These are phyloP conservation scores for Alternaria sp. DNA, from an alignment of 2,329 filamentous ascomycete genomes.

Conservation along the genomic window DNA sequence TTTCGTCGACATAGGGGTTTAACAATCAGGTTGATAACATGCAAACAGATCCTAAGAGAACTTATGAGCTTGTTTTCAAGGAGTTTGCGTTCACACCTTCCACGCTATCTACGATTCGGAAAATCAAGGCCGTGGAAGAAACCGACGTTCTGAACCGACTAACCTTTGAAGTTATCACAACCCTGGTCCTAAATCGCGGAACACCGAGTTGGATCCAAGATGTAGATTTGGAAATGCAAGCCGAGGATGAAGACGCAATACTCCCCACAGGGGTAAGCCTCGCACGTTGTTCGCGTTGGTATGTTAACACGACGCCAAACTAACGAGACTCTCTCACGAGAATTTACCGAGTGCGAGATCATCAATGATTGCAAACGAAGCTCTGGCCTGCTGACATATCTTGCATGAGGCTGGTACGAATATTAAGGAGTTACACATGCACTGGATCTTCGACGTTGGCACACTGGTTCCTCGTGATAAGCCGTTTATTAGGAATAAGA, in stretches of 20 bases:
- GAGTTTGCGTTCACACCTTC: background rate
- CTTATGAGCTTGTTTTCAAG: background rate
- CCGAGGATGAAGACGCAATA: background rate
- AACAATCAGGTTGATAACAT: background rate
- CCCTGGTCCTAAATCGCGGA: background rate
- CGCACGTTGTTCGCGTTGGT: background rate
- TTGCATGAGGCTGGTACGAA: background rate
- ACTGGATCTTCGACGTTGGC: background rate
- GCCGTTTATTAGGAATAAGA: background rate
- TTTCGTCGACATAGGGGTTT: background rate
- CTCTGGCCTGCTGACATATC: background rate
- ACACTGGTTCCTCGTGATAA: background rate
- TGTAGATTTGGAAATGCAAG: background rate
- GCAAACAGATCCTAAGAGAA: background rate
- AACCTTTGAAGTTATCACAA: background rate
- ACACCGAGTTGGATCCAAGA: background rate
- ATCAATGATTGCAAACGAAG: too few species aligned
- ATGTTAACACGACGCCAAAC: background rate
- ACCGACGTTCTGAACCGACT: background rate
- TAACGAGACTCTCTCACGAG: background rate
- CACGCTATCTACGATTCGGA: background rate
- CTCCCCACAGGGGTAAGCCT: background rate
- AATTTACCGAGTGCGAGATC: too few species aligned
- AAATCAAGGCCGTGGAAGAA: background rate
- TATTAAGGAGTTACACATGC: background rate